These are phyloP conservation scores for Umbelopsis vinacea DNA, from an alignment of 192 early-diverging fungal genomes.

Conservation along the genomic window DNA sequence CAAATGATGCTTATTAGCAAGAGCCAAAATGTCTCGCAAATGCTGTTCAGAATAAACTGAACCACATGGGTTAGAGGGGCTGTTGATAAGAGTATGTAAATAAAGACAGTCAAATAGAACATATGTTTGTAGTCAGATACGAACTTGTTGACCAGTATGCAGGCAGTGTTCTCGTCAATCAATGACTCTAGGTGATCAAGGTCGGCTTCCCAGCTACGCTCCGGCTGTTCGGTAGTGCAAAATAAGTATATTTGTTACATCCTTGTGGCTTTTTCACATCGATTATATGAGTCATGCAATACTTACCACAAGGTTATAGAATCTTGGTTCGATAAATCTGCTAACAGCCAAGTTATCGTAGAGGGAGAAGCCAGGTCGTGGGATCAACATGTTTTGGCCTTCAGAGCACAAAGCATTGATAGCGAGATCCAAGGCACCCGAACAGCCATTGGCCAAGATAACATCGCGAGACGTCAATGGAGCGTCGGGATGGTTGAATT, in stretches of 20 bases:
- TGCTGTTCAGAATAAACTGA: slow-evolving; percentile 81
- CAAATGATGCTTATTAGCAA: slow-evolving; percentile 76
- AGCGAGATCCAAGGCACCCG: slow-evolving; percentile 75
- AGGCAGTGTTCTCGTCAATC: slow-evolving; percentile 81
- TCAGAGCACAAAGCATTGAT: slow-evolving; percentile 74
- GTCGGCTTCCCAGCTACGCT: slow-evolving; percentile 85
- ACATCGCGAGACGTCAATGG: slow-evolving; percentile 78
- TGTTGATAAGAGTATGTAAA: slow-evolving; percentile 7
- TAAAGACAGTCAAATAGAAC: neutral
- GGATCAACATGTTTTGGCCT: slow-evolving; percentile 86
- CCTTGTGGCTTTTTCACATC: slow-evolving; percentile 12
- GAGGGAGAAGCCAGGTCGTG: slow-evolving; percentile 84
- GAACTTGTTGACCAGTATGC: slow-evolving; percentile 83
- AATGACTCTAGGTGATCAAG: slow-evolving; percentile 77
- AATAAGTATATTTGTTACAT: neutral
- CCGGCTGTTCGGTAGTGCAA: slow-evolving; percentile 50
- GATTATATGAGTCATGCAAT: neutral
- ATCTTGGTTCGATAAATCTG: slow-evolving; percentile 76
- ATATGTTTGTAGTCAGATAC: neutral
- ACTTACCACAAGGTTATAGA: slow-evolving; percentile 77
- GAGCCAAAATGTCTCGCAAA: slow-evolving; percentile 67
- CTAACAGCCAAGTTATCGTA: slow-evolving; percentile 82
- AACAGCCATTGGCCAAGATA: slow-evolving; percentile 81
- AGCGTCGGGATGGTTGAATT: slow-evolving; percentile 70
- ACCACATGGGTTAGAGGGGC: slow-evolving; percentile 90